Evolutionary conservation across 345 rosid species (phyloP), one percentile per base, ranked within the genome.

Genomic region (Schrenkiella parvula): DNA sequence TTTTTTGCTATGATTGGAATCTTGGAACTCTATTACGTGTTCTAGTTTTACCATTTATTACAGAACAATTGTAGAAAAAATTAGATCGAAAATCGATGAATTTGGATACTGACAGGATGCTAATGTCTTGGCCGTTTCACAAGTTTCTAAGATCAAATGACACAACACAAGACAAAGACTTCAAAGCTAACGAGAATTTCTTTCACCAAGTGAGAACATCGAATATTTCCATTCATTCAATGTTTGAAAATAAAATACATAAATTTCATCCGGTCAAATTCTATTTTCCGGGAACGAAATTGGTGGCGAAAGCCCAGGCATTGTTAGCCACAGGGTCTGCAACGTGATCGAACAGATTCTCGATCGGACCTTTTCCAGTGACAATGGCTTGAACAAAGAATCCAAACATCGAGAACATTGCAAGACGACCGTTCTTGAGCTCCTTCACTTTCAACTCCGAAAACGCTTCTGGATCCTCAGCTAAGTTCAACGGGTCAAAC

Each of bases 351-450:
- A 64, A 70, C 52, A 80, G 77, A 72, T 83, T 79, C 77, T 81
- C 85, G 0, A 80, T 62, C 0, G 84, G 82, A 37, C 81, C 85
- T 71, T 83, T 81, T 4, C 80, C 81, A 0, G 89, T 85, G 14
- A 80, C 84, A 68, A 78, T 81, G 4, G 85, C 89, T 69, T 76
- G 87, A 8, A 83, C 85, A 31, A 78, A 81, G 80, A 85, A 83
- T 23, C 86, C 84, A 47, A 81, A 85, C 85, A 80, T 81, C 0
- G 82, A 83, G 79, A 83, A 83, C 82, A 81, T 80, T 3, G 89
- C 81, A 35, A 76, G 80, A 34, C 84, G 65, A 8, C 84, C 82
- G 21, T 83, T 76, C 73, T 85, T 85, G 15, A 83, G 71, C 41
- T 85, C 84, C 64, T 83, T 78, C 9, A 74, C 87, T 15, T 78